Evolutionary conservation across 2,329 filamentous ascomycete species (phyloP).

Genomic region (Hypoxylon sp.): DNA sequence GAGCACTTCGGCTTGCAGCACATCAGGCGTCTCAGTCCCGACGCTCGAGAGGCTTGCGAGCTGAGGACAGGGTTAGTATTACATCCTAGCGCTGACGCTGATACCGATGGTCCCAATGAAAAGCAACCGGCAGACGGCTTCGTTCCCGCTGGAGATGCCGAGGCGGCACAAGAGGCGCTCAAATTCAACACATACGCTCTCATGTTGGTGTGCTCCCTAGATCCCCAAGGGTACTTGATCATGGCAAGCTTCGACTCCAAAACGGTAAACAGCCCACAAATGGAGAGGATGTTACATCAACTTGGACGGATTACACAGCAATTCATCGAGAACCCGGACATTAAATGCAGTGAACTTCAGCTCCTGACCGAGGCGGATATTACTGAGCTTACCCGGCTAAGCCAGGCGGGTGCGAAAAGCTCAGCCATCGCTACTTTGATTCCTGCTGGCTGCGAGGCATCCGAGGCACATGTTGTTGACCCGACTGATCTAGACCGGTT

Average conservation of each 20-base stretch:
- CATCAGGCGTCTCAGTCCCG: constrained; percentile 70
- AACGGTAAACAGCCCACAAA: constrained; percentile 66
- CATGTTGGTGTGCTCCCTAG: constrained; percentile 75
- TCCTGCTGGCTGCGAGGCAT: constrained; percentile 46
- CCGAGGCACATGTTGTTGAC: constrained; percentile 60
- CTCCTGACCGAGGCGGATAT: constrained; percentile 57
- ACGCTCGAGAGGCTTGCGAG: constrained; percentile 70
- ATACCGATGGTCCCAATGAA: constrained; percentile 48
- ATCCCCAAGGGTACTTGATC: constrained; percentile 68
- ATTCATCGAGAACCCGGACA: constrained; percentile 60
- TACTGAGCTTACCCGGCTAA: constrained; percentile 53
- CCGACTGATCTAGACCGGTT: constrained; percentile 55
- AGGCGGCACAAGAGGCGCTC: constrained; percentile 72
- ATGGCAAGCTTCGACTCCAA: constrained; percentile 77
- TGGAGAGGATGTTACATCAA: constrained; percentile 68
- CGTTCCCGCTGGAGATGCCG: constrained; percentile 68
- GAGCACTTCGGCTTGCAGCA: constrained; percentile 75
- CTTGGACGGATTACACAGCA: constrained; percentile 66
- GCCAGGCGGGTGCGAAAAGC: constrained; percentile 45
- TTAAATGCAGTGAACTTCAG: constrained; percentile 55
- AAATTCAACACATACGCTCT: constrained; percentile 73
- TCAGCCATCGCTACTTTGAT: constrained; percentile 43
- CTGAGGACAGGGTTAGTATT: constrained; percentile 70
- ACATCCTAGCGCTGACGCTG: constrained; percentile 60
- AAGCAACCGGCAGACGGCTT: constrained; percentile 65